Conservation (phyloP, 164 flowering plant species). For the Platanus orientalis region DNA sequence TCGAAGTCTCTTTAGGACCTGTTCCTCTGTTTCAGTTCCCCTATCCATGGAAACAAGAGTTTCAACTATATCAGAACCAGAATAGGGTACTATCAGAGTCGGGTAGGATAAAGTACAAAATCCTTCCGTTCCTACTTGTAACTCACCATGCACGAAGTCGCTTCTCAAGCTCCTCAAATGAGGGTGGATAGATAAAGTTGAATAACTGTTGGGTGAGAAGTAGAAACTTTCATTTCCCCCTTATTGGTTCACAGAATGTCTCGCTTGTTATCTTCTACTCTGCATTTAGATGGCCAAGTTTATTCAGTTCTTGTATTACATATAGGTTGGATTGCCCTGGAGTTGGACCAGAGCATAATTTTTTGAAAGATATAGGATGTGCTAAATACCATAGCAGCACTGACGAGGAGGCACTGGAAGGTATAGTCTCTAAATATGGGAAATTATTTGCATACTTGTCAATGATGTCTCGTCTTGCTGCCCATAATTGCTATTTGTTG, state of each 20-base stretch:
- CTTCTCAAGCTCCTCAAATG: slow-evolving; percentile 73
- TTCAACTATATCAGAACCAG: neutral
- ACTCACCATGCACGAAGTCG: slow-evolving; percentile 88
- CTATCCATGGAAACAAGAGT: slow-evolving; percentile 31
- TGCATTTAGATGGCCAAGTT: slow-evolving; percentile 3
- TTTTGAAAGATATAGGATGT: slow-evolving; percentile 77
- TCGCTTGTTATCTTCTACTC: neutral
- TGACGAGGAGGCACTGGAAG: slow-evolving; percentile 89
- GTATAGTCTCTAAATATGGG: slow-evolving; percentile 34
- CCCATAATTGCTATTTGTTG: too few species aligned
- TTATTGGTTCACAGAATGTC: neutral
- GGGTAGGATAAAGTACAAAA: too few species aligned
- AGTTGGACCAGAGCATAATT: slow-evolving; percentile 97
- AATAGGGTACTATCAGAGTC: too few species aligned
- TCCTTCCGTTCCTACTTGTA: neutral
- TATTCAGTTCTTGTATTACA: neutral
- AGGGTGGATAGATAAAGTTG: slow-evolving; percentile 27
- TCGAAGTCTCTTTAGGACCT: slow-evolving; percentile 73
- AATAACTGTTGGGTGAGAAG: slow-evolving; percentile 4
- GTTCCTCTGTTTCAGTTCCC: slow-evolving; percentile 93
- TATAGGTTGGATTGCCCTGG: slow-evolving; percentile 92
- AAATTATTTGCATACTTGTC: too few species aligned
- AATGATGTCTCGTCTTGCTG: too few species aligned
- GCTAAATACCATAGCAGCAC: slow-evolving; percentile 79
- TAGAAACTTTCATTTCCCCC: too few species aligned